A percentile compares a stretch with the other conserved stretches of the same genome.
Conservation (phyloP, 2,329 filamentous ascomycete genomes). For the Colletotrichum chlorophyti region DNA sequence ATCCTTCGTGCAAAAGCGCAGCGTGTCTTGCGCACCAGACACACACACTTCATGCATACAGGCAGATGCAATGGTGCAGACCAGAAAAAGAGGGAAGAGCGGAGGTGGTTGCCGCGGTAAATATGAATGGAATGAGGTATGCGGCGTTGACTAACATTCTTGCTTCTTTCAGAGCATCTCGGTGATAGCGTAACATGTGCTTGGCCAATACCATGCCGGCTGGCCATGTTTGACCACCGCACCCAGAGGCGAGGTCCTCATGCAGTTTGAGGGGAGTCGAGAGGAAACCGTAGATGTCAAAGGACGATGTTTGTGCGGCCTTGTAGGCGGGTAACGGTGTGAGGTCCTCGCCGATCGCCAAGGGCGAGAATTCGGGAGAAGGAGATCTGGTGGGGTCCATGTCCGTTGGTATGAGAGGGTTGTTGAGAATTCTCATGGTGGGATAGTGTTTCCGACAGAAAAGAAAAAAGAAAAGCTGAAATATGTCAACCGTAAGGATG, state of each 20-base stretch:
- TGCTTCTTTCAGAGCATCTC: constrained; percentile 66
- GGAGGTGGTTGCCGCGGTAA: background rate
- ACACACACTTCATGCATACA: background rate
- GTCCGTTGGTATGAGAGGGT: constrained; percentile 17
- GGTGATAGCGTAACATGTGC: constrained; percentile 81
- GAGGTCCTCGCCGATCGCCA: constrained; percentile 60
- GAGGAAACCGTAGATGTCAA: constrained; percentile 78
- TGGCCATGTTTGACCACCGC: constrained; percentile 93
- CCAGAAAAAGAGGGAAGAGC: background rate
- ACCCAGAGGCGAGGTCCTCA: constrained; percentile 86
- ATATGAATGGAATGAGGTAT: background rate
- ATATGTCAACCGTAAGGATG: too few species aligned
- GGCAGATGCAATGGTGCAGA: background rate
- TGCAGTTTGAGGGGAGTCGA: constrained; percentile 74
- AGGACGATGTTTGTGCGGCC: constrained; percentile 54
- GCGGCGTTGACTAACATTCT: constrained; percentile 75
- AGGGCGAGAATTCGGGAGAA: constrained; percentile 57
- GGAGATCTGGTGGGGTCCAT: constrained; percentile 37
- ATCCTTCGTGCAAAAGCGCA: background rate
- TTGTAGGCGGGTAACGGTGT: constrained; percentile 68
- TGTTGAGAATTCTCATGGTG: constrained; percentile 27
- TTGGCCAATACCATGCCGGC: constrained; percentile 88
- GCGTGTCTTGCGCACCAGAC: background rate
- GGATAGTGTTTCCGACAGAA: background rate
- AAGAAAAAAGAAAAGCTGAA: background rate